Percentiles rank a stretch among this genome's conserved stretches.
These are phyloP conservation scores for Trichophyton schoenleinii DNA, from an alignment of 2,329 filamentous ascomycete species.

Conservation along the genomic window DNA sequence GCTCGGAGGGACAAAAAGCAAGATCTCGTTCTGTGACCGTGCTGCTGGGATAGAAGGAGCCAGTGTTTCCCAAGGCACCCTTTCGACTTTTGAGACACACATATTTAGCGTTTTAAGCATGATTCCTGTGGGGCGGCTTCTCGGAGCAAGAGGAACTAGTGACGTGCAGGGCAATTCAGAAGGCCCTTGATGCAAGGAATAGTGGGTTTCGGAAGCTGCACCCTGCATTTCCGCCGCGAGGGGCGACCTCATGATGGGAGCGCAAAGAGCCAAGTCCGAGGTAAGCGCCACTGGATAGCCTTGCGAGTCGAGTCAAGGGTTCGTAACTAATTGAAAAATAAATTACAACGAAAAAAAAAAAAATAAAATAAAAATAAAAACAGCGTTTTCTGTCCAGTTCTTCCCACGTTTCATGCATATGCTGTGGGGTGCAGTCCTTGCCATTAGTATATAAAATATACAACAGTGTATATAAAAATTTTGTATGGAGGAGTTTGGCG, in stretches of 20 bases:
- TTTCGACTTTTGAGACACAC: not conserved
- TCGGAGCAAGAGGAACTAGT: not conserved
- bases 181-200: not conserved
- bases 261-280: conserved; percentile 2
- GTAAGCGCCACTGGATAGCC: conserved; percentile 1
- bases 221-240: not conserved
- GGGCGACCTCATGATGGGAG: not conserved
- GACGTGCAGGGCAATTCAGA: not conserved
- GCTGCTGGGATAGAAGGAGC: not conserved
- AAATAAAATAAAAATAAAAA: not conserved
- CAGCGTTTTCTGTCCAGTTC: not conserved
- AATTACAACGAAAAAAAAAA: not conserved
- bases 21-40: not conserved
- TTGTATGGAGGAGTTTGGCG: not conserved
- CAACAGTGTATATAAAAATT: not conserved
- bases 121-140: not conserved
- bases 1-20: not conserved
- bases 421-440: not conserved
- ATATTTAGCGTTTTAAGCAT: conserved; percentile 1
- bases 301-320: not conserved
- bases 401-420: conserved; percentile 2
- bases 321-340: not conserved
- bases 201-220: not conserved
- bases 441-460: not conserved
- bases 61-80: not conserved